Evolutionary conservation across 331 rosid species (phyloP), one percentile per base, ranked within the genome.

Genomic region (Pyracantha coccinea): DNA sequence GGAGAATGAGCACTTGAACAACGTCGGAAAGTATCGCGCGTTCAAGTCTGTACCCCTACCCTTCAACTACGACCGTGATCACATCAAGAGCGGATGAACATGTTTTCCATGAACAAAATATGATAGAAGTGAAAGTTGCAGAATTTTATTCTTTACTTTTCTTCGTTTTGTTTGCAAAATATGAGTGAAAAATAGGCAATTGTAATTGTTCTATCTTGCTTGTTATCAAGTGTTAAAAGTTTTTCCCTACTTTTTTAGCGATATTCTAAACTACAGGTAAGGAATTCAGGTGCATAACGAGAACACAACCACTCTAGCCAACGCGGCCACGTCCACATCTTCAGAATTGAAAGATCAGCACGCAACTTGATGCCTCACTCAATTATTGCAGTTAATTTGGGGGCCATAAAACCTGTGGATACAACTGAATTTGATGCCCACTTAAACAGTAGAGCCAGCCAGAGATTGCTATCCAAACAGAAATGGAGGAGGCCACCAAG

Each of bases 1-100:
- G 79, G 89, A 89, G 87, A 90, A 88, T 63, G 92, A 89, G 77
- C 89, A 87, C 86, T 76, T 83, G 52, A 89, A 85, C 89, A 89
- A 89, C 41, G 92, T 86, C 25, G 90, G 90, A 12, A 85, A 85
- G 79, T 87, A 74, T 61, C 84, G 84, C 54, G 89, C 96, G 59
- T 88, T 84, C 83, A 88, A 88, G 72, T 86, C 92, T 14, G 88
- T 86, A 2, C 86, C 92, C 38, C 83, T 86, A 47, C 95, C 90
- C 35, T 87, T 87, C 54, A 74, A 83, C 72, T 72, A 84, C 61
- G 80, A 83, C 31, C 66, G 65, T 21, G 81, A 68, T 16, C 66
- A 77, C 20, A 77, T 68, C 35, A 75, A 62, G 52, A 50, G 58
- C 38, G 47, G 68, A 68, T 72, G 72, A 68, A 57, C 69, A 52